Base-by-base conservation (phyloP, 1,284 basidiomycete species). In the Cryptococcus floricola region DNA sequence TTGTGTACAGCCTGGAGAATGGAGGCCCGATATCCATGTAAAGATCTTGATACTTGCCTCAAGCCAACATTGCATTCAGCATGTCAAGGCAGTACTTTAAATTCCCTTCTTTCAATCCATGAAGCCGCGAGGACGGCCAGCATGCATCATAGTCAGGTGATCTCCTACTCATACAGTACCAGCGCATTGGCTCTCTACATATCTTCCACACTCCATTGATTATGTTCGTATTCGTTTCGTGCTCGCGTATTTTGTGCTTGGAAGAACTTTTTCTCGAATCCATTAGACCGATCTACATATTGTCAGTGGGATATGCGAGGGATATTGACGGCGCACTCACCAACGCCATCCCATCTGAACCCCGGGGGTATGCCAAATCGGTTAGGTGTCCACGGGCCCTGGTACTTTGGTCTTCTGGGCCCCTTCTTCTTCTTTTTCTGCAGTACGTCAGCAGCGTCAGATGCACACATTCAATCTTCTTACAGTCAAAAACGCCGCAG, bases 261-360 rank as follows among this genome's bases (percentile, higher is more conserved):
- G 80, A 94, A 93, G 54, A 85, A 80, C 66, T 91, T 92, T 80
- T 88, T 90, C 79, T 98, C 95, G 63, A 95, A 98, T 1, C 95
- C 95, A 62, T 87, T 98, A 1, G 91, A 85, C 55, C 94, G 84
- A 69, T 95, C 91, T 93, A 68, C 23, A 6, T 31, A 23, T 13
- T 50, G 7, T 6, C n/a, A 42, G n/a, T n/a, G 39, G n/a, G 18
- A 39, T 41, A 41, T 25, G 38, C 31, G 46, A 16, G 46, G 44
- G 31, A 25, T 28, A 46, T 5, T 28, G 49, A 25, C 18, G 56
- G 23, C 49, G 27, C 2, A 84, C 85, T 71, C 66, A 92, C 91
- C 90, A 55, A 94, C 91, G 46, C 91, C 92, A 72, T 98, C 95
- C 95, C 94, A 98, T 65, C 95, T 82, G 72, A 94, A 94, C 0